phyloP scores from a whole-genome alignment of 768 basidiomycete genomes.

The Leccinum ochraceum region DNA sequence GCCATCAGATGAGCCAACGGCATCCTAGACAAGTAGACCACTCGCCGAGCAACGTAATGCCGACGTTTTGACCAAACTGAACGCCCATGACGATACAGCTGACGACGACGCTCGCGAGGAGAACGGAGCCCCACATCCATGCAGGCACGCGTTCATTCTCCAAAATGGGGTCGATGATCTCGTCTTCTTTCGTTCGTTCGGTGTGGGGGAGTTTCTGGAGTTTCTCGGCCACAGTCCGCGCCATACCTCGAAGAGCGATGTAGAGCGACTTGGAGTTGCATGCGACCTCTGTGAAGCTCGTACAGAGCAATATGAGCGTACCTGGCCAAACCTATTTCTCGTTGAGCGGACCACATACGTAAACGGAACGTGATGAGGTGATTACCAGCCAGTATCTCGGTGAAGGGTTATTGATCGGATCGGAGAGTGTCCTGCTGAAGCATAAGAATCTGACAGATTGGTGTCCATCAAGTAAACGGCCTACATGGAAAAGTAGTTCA shows the following conservation, averaged over 20 bases:
- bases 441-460: neutral
- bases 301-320: neutral
- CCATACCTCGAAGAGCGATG: neutral
- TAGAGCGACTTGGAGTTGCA: neutral
- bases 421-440: neutral
- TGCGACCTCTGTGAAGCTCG: conserved; percentile 1
- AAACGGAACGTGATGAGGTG: neutral
- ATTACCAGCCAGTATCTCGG: conserved; percentile 1
- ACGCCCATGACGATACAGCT: neutral
- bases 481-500: conserved; percentile 1
- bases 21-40: neutral
- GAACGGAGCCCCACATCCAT: neutral
- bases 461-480: neutral
- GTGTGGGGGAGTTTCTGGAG: neutral
- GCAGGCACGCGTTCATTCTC: neutral
- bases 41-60: neutral
- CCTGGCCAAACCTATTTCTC: neutral
- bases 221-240: neutral
- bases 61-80: conserved; percentile 1
- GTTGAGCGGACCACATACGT: neutral
- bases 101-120: neutral
- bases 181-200: neutral
- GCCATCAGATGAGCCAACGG: neutral
- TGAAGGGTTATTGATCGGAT: neutral
- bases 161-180: neutral